A percentile compares a stretch with the other conserved stretches of the same genome.
Conservation (phyloP, 2,329 filamentous ascomycete species). For the Trichothecium sympodiale region DNA sequence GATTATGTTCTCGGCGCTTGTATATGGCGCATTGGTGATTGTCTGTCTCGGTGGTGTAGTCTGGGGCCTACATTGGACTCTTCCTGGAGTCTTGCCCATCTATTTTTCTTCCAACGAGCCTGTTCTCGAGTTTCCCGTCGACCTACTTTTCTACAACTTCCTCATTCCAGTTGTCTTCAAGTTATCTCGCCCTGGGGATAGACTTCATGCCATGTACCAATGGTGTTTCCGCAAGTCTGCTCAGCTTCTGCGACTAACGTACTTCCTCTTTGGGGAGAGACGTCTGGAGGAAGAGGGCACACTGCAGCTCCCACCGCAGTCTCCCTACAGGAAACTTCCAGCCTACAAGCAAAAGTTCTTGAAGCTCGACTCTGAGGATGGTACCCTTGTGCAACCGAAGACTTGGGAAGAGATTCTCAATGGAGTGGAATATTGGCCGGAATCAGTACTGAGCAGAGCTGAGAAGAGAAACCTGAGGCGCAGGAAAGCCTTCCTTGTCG, state of each 20-base stretch:
- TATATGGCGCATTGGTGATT: constrained; percentile 88
- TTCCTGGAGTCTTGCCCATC: constrained; percentile 69
- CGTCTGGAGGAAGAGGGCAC: constrained; percentile 71
- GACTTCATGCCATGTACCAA: constrained; percentile 72
- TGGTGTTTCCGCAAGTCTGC: constrained; percentile 96
- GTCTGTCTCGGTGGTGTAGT: constrained; percentile 91
- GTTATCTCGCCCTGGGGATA: constrained; percentile 76
- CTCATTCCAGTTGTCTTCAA: constrained; percentile 79
- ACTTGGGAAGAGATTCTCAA: constrained; percentile 48
- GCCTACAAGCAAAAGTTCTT: constrained; percentile 34
- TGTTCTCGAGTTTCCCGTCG: constrained; percentile 85
- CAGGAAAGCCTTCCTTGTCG: constrained; percentile 35
- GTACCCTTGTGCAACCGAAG: constrained; percentile 34
- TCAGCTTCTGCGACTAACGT: constrained; percentile 65
- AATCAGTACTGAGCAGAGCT: constrained; percentile 17
- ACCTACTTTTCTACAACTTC: constrained; percentile 94
- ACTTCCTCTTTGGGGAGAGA: constrained; percentile 86
- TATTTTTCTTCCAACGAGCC: constrained; percentile 91
- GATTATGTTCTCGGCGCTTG: constrained; percentile 89
- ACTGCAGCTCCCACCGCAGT: constrained; percentile 32
- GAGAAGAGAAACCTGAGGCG: constrained; percentile 24
- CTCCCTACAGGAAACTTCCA: constrained; percentile 18
- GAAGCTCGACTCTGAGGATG: constrained; percentile 28
- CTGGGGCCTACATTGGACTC: constrained; percentile 67
- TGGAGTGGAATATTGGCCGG: constrained; percentile 31